Evolutionary conservation across 805 yeast genomes (phyloP).

Genomic region (Wickerhamomyces pijperi): DNA sequence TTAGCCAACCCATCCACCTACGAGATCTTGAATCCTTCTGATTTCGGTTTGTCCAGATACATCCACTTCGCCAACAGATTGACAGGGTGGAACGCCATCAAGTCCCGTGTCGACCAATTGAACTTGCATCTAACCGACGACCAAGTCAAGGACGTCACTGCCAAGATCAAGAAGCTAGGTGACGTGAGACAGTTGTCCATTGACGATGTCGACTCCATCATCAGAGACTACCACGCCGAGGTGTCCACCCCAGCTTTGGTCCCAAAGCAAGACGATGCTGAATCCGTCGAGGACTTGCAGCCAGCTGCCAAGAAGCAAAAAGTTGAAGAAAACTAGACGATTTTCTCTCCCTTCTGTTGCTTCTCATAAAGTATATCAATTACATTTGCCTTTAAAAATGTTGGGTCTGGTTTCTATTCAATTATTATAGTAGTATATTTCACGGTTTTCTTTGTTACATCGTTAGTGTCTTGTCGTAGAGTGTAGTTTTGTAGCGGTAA

Average conservation of each 20-base stretch:
- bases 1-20: conserved; percentile 98
- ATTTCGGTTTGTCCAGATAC: conserved; percentile 91
- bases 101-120: conserved; percentile 94
- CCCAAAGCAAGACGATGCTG: conserved; percentile 14
- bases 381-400: background rate
- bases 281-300: conserved; percentile 11
- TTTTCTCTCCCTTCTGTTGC: background rate
- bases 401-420: background rate
- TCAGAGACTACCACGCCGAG: conserved; percentile 84
- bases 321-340: conserved; percentile 12
- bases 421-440: too few species aligned
- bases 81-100: conserved; percentile 99
- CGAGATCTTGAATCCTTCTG: conserved; percentile 89
- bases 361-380: background rate
- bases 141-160: conserved; percentile 90
- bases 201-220: conserved; percentile 95
- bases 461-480: too few species aligned
- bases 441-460: background rate
- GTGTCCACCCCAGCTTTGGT: conserved; percentile 40
- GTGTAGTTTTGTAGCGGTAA: too few species aligned
- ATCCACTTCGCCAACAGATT: conserved; percentile 96
- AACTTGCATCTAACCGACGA: conserved; percentile 82
- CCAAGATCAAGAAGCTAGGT: conserved; percentile 86
- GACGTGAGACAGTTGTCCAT: conserved; percentile 90
- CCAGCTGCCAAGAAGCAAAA: conserved; percentile 23